These are phyloP conservation scores for Penicillium vulpinum DNA, from an alignment of 2,329 filamentous ascomycete species.

Conservation along the genomic window DNA sequence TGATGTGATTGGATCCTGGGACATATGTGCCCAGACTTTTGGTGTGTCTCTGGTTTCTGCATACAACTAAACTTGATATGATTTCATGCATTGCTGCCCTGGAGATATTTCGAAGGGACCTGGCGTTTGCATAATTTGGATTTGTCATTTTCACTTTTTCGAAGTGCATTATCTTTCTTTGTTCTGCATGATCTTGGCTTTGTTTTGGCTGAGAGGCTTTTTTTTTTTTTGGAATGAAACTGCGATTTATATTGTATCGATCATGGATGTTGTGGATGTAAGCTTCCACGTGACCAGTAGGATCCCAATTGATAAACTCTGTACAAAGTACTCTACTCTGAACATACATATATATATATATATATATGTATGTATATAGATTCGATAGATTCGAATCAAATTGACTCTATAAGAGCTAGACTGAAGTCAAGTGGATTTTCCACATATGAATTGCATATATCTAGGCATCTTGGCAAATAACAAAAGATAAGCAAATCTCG, in stretches of 20 bases:
- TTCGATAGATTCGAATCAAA: too few species aligned
- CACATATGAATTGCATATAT: too few species aligned
- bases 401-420: too few species aligned
- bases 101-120: not conserved
- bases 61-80: conserved; percentile 12
- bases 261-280: not conserved
- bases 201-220: not conserved
- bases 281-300: not conserved
- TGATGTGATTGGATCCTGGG: conserved; percentile 7
- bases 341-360: too few species aligned
- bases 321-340: too few species aligned
- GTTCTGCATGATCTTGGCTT: conserved; percentile 16
- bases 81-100: conserved; percentile 13
- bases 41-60: conserved; percentile 3
- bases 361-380: too few species aligned
- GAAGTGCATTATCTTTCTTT: conserved; percentile 13
- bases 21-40: not conserved
- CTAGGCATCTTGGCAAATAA: conserved; percentile 14
- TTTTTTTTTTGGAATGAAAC: not conserved
- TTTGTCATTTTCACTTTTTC: conserved; percentile 14
- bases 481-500: not conserved
- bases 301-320: not conserved
- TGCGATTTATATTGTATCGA: not conserved
- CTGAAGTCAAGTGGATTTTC: too few species aligned
- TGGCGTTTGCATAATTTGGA: conserved; percentile 12